Evolutionary conservation across 2,329 filamentous ascomycete species (phyloP), one percentile per base, ranked within the genome.

Genomic region (Calonectria hongkongensis): DNA sequence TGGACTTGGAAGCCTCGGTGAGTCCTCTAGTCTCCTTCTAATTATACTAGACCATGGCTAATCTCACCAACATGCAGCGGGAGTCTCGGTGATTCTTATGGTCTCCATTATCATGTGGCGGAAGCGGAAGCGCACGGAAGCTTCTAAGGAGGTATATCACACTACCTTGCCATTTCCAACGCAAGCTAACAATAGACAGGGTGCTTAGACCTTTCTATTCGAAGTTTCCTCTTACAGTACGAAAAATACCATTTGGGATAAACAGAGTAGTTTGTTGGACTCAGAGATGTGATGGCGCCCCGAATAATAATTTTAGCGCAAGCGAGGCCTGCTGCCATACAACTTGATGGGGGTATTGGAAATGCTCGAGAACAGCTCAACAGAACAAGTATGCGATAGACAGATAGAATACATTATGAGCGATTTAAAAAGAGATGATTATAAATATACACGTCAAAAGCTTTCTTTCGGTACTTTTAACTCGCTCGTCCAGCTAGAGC

Each of bases 91-190:
- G 12, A 5, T 66, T 7, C 25, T 12, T 12, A 66, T 66, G 47
- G 64, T 48, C 8, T 41, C 36, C 27, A 54, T 66, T 2, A 66
- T 66, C 7, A 21, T 66, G 36, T 66, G 64, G 64, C 47, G 64
- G 4, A 66, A 56, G 15, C 47, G 48, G 25, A 66, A 50, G 16
- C 63, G 47, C 21, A 45, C 18, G 39, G 58, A 16, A 21, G 25
- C 21, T 16, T n/a, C 54, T 15, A 60, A 60, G 41, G 54, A 60
- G 30, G 54, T 60, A 41, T 10, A 41, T 39, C 21, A 27, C 5
- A 4, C 18, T 12, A 21, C 7, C 5, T 18, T 47, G 21, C 45
- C 18, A 18, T 25, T 12, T 12, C 3, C 9, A 13, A n/a, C 41
- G 10, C 8, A 25, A 3, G n/a, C 45, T 48, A 48, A 48, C 9